Conservation (phyloP, 805 yeast genomes). For the Huiozyma sinensis region DNA sequence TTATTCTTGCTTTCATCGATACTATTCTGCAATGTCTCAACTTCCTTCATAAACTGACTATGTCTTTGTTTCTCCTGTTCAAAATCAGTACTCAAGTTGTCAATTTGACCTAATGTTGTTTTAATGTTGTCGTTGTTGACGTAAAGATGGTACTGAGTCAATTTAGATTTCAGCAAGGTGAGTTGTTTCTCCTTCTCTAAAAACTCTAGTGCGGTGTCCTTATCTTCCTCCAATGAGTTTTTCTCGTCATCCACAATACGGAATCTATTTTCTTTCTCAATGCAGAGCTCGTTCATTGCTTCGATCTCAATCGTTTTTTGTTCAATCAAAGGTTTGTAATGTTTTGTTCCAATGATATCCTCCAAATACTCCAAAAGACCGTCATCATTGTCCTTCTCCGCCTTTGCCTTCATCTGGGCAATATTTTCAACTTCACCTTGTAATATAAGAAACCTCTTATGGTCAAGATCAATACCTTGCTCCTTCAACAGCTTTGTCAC, state of each 20-base stretch:
- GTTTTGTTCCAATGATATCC: conserved; percentile 91
- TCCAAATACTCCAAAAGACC: conserved; percentile 90
- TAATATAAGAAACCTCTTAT: conserved; percentile 82
- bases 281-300: conserved; percentile 65
- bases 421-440: conserved; percentile 98
- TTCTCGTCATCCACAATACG: conserved; percentile 73
- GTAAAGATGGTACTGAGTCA: conserved; percentile 42
- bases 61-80: conserved; percentile 35
- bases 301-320: conserved; percentile 50
- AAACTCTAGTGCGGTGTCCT: conserved; percentile 58
- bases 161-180: conserved; percentile 40
- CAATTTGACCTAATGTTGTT: conserved; percentile 29
- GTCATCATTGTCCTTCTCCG: conserved; percentile 84
- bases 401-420: conserved; percentile 98
- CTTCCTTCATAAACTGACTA: conserved; percentile 30
- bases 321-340: conserved; percentile 70
- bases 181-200: conserved; percentile 55
- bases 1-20: conserved; percentile 15
- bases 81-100: conserved; percentile 33
- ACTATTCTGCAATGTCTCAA: conserved; percentile 24
- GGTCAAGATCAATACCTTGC: conserved; percentile 89
- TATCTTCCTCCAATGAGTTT: conserved; percentile 46
- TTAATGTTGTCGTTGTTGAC: conserved; percentile 33
- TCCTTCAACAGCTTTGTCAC: conserved; percentile 65
- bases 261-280: conserved; percentile 71